Percentiles rank a stretch among this genome's conserved stretches.
Conservation (phyloP, 1,284 basidiomycete genomes). For the Anthracocystis panici-leucophaei region DNA sequence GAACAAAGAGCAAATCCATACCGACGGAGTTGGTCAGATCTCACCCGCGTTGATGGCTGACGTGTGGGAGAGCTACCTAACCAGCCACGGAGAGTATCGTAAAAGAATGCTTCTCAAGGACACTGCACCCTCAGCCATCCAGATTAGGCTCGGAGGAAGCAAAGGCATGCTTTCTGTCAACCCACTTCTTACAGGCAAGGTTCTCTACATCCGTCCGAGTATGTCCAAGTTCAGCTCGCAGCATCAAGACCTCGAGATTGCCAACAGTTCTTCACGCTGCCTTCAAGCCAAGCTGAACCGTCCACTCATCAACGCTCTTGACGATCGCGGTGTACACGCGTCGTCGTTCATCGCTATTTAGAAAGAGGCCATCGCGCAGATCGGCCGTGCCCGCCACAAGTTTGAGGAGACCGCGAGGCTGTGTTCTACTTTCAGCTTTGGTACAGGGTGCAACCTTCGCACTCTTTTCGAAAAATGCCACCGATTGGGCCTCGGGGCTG, state of each 20-base stretch:
- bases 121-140: slow-evolving; percentile 39
- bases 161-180: slow-evolving; percentile 45
- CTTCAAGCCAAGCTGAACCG: slow-evolving; percentile 39
- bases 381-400: slow-evolving; percentile 22
- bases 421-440: slow-evolving; percentile 30
- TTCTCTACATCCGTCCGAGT: slow-evolving; percentile 22
- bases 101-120: slow-evolving; percentile 25
- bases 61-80: slow-evolving; percentile 30
- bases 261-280: slow-evolving; percentile 22
- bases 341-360: slow-evolving; percentile 26
- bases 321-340: slow-evolving; percentile 20
- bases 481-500: slow-evolving; percentile 19
- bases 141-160: slow-evolving; percentile 38
- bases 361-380: slow-evolving; percentile 24
- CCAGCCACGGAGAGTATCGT: slow-evolving; percentile 26
- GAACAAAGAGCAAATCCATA: slow-evolving; percentile 6
- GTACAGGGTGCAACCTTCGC: slow-evolving; percentile 28
- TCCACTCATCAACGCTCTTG: slow-evolving; percentile 43
- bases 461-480: slow-evolving; percentile 30
- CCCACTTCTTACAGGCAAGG: slow-evolving; percentile 23
- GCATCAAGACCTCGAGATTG: slow-evolving; percentile 37
- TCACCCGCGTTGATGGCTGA: slow-evolving; percentile 37
- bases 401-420: slow-evolving; percentile 32
- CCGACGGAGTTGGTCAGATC: slow-evolving; percentile 39
- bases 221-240: slow-evolving; percentile 35